phyloP scores from a whole-genome alignment of 176 grass and related monocot genomes.

The Microstegium vimineum region DNA sequence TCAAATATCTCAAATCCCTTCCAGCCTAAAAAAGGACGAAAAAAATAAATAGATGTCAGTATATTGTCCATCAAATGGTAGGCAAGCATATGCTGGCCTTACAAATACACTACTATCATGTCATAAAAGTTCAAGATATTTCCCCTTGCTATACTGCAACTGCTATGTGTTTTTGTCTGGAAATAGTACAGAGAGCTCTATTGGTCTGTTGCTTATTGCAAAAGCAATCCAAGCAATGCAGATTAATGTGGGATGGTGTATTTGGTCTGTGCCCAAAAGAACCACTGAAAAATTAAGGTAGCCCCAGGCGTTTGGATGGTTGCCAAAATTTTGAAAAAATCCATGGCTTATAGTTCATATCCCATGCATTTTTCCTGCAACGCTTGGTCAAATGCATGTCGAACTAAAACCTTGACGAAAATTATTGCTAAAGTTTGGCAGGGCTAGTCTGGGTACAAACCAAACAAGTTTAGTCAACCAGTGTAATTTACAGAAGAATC shows the following conservation, averaged over 20 bases:
- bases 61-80: background rate
- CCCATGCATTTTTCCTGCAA: background rate
- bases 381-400: background rate
- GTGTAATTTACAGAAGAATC: constrained; percentile 20
- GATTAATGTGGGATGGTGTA: background rate
- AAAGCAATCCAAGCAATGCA: constrained; percentile 14
- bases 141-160: background rate
- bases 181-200: background rate
- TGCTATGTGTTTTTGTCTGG: background rate
- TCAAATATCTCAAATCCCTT: constrained; percentile 88
- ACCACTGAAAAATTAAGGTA: background rate
- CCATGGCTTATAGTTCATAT: background rate
- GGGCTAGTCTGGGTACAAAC: background rate
- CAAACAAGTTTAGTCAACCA: background rate
- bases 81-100: background rate
- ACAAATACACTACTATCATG: background rate
- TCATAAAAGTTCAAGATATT: constrained; percentile 12
- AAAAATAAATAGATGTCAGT: constrained; percentile 16
- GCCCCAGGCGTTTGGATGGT: background rate
- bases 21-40: constrained; percentile 56
- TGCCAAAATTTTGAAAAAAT: background rate
- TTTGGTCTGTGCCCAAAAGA: background rate
- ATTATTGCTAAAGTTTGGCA: background rate
- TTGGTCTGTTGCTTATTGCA: background rate
- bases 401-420: background rate